Base-by-base conservation (phyloP, 2,329 filamentous ascomycete species). In the Aureobasidium sp. region DNA sequence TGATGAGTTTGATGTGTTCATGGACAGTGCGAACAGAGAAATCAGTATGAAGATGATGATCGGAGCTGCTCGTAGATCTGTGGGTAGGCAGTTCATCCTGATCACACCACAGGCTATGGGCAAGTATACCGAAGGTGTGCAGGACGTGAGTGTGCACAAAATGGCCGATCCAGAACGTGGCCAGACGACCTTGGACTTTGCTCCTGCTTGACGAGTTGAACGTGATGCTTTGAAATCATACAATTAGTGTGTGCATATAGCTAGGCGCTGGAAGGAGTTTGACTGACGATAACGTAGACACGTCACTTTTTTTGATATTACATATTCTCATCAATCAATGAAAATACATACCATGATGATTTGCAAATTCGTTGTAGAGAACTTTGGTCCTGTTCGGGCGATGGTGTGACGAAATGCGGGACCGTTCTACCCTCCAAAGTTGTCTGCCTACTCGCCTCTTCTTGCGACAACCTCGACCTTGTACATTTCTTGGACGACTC, bases 1-100 rank as follows among this genome's bases (percentile, higher is more conserved):
- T 63, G 96, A 99, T 79, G 96, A 99, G 79, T 99, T 98, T 75
- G 96, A 99, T 77, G 96, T 99, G 38, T 99, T 98, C 84, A 99
- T 99, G 96, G 96, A 99, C 79, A 94, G 92, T 71, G 93, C 98
- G 67, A 99, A 99, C 79, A 90, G 96, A 67, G 93, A 93, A 65
- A 93, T 97, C 71, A 97, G 93, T 76, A 97, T 97, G 72, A 92
- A 93, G 69, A 94, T 99, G 91, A 92, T 99, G 78, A 94, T 98
- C 71, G 87, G 90, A 67, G 93, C 94, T 23, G 96, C 96, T 43
- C 88, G 96, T 72, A 88, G 92, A 36, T 93, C 93, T 2, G 91
- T 96, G n/a, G 94, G 94, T 31, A 88, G 94, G 68, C 96, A 99
- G 77, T 99, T 97, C 74, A 95, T 99, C 69, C 88, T 99, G 64